A percentile compares a stretch with the other conserved stretches of the same genome.
Evolutionary conservation across 306 rosid genomes (phyloP).

Genomic region (Fragaria nilgerrensis): DNA sequence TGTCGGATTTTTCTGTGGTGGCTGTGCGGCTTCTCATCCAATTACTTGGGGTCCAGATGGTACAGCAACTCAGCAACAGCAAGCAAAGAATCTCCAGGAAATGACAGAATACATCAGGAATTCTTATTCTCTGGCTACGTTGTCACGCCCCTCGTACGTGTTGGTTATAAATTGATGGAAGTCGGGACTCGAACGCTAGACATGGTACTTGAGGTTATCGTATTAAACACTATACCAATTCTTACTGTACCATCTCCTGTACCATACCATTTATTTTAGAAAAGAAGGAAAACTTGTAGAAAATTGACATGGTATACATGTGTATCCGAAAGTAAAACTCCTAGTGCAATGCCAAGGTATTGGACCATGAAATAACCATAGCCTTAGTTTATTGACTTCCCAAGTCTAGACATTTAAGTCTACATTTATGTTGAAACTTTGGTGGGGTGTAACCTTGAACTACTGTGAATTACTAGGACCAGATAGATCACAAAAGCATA

Average conservation of each 20-base stretch:
- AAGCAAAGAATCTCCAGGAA: neutral
- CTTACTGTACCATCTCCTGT: too few species aligned
- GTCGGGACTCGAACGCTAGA: neutral
- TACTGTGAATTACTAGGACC: neutral
- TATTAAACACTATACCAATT: too few species aligned
- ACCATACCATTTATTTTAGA: too few species aligned
- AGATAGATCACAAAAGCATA: neutral
- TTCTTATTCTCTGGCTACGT: neutral
- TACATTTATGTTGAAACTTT: neutral
- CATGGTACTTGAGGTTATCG: too few species aligned
- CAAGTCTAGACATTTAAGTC: neutral
- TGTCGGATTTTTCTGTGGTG: constrained; percentile 15
- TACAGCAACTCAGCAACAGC: neutral
- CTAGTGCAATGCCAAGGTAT: neutral
- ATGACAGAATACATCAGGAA: neutral
- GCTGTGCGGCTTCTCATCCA: constrained; percentile 11
- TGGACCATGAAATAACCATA: neutral
- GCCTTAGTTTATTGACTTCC: neutral
- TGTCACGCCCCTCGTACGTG: too few species aligned
- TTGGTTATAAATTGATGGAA: neutral
- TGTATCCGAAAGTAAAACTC: neutral
- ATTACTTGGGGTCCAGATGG: neutral
- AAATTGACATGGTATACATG: neutral
- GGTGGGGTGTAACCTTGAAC: neutral
- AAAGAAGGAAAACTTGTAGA: too few species aligned